Evolutionary conservation across 495 filamentous ascomycete genomes (phyloP).

Genomic region (Penicillium pulvis): DNA sequence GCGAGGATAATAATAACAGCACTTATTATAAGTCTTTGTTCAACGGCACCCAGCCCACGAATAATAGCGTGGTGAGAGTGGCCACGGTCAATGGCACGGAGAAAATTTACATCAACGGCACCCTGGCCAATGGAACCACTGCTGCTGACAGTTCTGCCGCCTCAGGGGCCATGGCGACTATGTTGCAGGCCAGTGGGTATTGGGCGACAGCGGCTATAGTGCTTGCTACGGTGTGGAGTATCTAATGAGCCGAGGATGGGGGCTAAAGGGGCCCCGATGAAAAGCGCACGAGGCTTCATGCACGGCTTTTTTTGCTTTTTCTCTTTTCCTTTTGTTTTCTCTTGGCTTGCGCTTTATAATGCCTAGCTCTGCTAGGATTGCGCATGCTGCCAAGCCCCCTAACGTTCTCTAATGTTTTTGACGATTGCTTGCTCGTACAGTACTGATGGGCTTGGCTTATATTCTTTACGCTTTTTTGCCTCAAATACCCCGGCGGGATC

Average conservation of each 20-base stretch:
- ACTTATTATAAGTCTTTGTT: constrained; percentile 61
- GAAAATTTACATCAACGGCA: constrained; percentile 83
- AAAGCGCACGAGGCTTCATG: neutral
- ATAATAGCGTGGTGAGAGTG: constrained; percentile 65
- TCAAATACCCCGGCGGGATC: neutral
- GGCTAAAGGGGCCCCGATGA: neutral
- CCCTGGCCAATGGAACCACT: constrained; percentile 82
- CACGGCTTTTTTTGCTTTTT: neutral
- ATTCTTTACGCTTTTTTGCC: neutral
- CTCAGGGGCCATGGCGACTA: constrained; percentile 28
- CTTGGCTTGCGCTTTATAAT: neutral
- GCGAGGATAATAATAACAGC: constrained; percentile 70
- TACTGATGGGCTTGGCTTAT: neutral
- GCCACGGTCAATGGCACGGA: constrained; percentile 69
- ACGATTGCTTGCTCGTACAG: neutral
- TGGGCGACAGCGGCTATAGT: constrained; percentile 63
- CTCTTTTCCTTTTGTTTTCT: neutral
- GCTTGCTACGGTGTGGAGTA: constrained; percentile 45
- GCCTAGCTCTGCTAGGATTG: neutral
- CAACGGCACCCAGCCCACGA: constrained; percentile 66
- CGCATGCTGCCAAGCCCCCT: neutral
- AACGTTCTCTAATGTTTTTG: neutral
- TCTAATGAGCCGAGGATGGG: neutral
- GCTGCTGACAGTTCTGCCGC: constrained; percentile 48
- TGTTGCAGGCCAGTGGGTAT: constrained; percentile 57